Conservation (phyloP, 495 filamentous ascomycete species). For the Hypoxylon fuscum region DNA sequence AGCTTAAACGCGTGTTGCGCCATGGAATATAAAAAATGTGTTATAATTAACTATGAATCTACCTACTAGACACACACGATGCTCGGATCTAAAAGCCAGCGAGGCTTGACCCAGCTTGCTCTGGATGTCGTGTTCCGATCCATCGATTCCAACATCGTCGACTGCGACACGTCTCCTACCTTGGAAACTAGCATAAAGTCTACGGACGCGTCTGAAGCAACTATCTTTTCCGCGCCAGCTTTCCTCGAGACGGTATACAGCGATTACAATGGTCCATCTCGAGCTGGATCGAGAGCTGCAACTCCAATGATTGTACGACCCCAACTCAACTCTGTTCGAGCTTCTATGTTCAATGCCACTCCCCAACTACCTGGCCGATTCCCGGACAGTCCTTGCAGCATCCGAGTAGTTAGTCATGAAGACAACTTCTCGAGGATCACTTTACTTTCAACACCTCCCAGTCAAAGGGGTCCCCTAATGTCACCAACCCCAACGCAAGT, state of each 20-base stretch:
- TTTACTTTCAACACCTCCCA: constrained; percentile 32
- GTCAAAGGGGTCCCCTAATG: constrained; percentile 8
- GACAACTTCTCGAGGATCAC: constrained; percentile 37
- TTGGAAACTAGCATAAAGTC: constrained; percentile 75
- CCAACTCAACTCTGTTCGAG: constrained; percentile 45
- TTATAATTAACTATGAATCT: constrained; percentile 2
- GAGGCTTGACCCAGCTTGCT: constrained; percentile 89
- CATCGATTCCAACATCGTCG: constrained; percentile 71
- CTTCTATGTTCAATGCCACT: constrained; percentile 37
- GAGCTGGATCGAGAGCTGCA: constrained; percentile 73
- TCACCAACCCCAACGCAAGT: constrained; percentile 23
- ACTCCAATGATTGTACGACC: constrained; percentile 82
- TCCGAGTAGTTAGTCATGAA: constrained; percentile 52
- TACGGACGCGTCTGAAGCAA: constrained; percentile 84
- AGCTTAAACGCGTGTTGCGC: too few relatives aligned
- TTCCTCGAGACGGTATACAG: constrained; percentile 85
- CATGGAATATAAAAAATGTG: not conserved
- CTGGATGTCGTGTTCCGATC: constrained; percentile 90
- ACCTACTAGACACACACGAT: constrained; percentile 90
- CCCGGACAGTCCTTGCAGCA: constrained; percentile 48
- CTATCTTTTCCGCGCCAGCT: constrained; percentile 75
- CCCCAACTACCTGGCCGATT: constrained; percentile 39
- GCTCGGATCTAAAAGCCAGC: constrained; percentile 83
- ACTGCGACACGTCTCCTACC: constrained; percentile 64
- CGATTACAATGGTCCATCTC: constrained; percentile 65